Base-by-base conservation (phyloP, 495 filamentous ascomycete genomes). In the Xylaria longipes region DNA sequence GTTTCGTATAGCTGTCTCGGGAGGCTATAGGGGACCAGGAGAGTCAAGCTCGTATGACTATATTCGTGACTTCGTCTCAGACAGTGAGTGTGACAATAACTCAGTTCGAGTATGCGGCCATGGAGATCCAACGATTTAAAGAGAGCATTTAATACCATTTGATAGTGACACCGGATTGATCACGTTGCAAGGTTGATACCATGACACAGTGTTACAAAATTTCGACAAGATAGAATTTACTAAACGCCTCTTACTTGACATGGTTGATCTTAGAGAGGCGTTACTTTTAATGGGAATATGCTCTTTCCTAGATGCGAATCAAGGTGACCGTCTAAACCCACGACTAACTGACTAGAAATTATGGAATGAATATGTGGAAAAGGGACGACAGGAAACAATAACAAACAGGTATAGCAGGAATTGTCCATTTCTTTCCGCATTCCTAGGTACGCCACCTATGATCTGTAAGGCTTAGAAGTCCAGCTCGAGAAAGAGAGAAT, bases 291-390 rank as follows among this genome's bases (percentile, higher is more conserved):
- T 56, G 48, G n/a, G 22, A 54, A 67, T 67, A 54, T 68, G 65
- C 65, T 68, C 66, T 67, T 67, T 60, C 66, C 39, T 58, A 58
- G 50, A 68, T 67, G 65, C 65, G 65, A 67, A 67, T 67, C 65
- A 67, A 67, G n/a, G 50, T 67, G 65, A 54, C 65, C 65, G 43
- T 67, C 65, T 67, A 67, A 67, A 43, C 65, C 65, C 65, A 54
- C 22, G 35, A 54, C 20, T 35, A 54, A 33, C 48, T 33, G 52
- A 68, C 66, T 68, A 68, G 46, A 60, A 39, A 68, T 68, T 68
- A 68, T 58, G 52, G 39, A 60, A 58, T 46, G 41, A 29, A 45
- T 27, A 57, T n/a, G 48, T 67, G 9, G n/a, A 20, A 67, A 41
- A 43, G 33, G 35, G 12, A 43, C 15, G 35, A 31, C 35, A 35